These are phyloP conservation scores for Penicillium italicum DNA, from an alignment of 2,329 filamentous ascomycete genomes.

Conservation along the genomic window DNA sequence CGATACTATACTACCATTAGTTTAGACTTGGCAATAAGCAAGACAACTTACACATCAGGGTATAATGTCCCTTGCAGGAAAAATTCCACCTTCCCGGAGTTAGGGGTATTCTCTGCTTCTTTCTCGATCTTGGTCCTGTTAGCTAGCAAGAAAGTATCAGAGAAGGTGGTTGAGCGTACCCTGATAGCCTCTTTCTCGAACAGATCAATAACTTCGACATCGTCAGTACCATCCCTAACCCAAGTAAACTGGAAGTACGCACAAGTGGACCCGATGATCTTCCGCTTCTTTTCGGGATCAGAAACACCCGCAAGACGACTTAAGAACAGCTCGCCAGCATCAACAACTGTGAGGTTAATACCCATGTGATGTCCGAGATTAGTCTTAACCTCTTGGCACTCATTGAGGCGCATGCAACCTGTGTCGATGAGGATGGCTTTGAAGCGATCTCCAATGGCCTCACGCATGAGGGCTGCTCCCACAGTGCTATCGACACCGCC, in stretches of 20 bases:
- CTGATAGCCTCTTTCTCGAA: conserved; percentile 68
- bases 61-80: conserved; percentile 86
- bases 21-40: neutral
- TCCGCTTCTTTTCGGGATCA: conserved; percentile 83
- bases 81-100: conserved; percentile 67
- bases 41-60: conserved; percentile 54
- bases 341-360: conserved; percentile 85
- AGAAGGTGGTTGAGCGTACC: conserved; percentile 3
- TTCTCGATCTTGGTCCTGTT: conserved; percentile 18
- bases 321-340: conserved; percentile 76
- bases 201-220: conserved; percentile 68
- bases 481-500: conserved; percentile 1
- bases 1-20: conserved; percentile 44
- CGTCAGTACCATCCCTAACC: conserved; percentile 1
- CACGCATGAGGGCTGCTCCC: conserved; percentile 61
- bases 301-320: conserved; percentile 67
- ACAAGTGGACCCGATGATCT: conserved; percentile 67
- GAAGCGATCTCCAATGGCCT: conserved; percentile 82
- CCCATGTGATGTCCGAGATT: conserved; percentile 74
- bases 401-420: conserved; percentile 79
- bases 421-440: conserved; percentile 83
- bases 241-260: neutral
- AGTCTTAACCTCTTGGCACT: conserved; percentile 76
- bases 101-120: conserved; percentile 18
- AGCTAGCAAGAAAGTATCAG: neutral